Base-by-base conservation (phyloP, 345 rosid genomes). In the Bretschneidera sinensis region DNA sequence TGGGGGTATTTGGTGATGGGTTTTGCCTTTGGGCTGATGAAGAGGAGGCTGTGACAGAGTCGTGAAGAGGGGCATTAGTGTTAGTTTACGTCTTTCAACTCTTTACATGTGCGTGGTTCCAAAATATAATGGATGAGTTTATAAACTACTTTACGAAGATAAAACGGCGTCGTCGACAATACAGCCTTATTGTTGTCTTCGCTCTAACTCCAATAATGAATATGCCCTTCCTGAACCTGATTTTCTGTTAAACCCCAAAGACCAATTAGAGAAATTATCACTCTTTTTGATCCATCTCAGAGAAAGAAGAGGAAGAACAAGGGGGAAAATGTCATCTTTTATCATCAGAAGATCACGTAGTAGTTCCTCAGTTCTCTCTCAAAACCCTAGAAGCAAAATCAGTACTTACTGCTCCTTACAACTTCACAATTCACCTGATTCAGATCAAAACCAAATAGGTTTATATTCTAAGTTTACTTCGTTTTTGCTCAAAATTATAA, bases 311-410 rank as follows among this genome's bases (percentile, higher is more conserved):
- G n/a, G n/a, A n/a, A n/a, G n/a, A n/a, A n/a, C n/a, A n/a, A n/a
- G n/a, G n/a, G n/a, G n/a, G n/a, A 67, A 59, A 19, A 76, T 76
- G 81, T 70, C 64, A 57, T 67, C 68, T 70, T 69, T 69, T 1
- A 24, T 74, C 23, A 55, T 59, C 66, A 78, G 39, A 55, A 56
- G 70, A 62, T 61, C 70, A 48, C 71, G 70, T 23, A 50, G 31
- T 31, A 59, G 73, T 51, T 63, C 65, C 7, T n/a, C 43, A 20
- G 19, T 57, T 39, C 18, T 57, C 58, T 56, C 39, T 54, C 48
- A 47, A 62, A 62, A n/a, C 60, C 24, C 43, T 49, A 56, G 55
- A 64, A 54, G 14, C 52, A 57, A 54, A 45, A 17, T 48, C 57
- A 56, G 25, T 51, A 60, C 52, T 34, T 17, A 50, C 1, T 8